Evolutionary conservation across 148 eudicot genomes (phyloP), one percentile per base, ranked within the genome.

Genomic region (Silene latifolia): DNA sequence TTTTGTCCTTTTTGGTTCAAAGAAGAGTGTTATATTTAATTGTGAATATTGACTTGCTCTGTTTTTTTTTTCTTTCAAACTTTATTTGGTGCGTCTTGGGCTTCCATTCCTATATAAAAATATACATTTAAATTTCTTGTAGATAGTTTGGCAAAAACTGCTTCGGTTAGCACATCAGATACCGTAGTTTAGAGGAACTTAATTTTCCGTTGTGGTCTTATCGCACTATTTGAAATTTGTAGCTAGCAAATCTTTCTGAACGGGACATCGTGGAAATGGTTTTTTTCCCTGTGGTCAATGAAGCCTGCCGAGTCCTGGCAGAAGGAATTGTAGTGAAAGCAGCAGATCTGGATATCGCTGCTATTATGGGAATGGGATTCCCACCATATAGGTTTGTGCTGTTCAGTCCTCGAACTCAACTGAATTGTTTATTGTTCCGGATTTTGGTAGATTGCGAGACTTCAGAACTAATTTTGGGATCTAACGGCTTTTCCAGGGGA

Each of bases 271-370:
- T 90, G 61, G 97, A 91, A 82, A 94, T 94, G 97, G 82, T 86
- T 39, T 94, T 94, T 80, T 94, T 93, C 85, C 98, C 98, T 23
- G 90, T 91, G 73, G 93, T 94, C 74, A 94, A 94, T 66, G 97
- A 94, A 80, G 90, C 97, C 5, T 94, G 97, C 66, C 89, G 98
- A 60, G 95, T 94, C 69, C 79, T 87, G 48, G 93, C 87, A 32
- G 97, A 94, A 82, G 97, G 96, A 29, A 89, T 94, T 82, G 93
- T 86, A n/a, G 98, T 91, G 42, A 94, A 94, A 84, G 96, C 98
- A 59, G 77, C 91, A 15, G 98, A 94, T 74, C 82, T 94, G 59
- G 98, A 94, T 82, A 87, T 94, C 71, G 89, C 97, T 71, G 80
- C 82, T 63, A 84, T 91, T 8, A 88, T 94, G 94, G 98, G 97